phyloP scores from a whole-genome alignment of 139 green algal genomes.

The Zygnema circumcarinatum region DNA sequence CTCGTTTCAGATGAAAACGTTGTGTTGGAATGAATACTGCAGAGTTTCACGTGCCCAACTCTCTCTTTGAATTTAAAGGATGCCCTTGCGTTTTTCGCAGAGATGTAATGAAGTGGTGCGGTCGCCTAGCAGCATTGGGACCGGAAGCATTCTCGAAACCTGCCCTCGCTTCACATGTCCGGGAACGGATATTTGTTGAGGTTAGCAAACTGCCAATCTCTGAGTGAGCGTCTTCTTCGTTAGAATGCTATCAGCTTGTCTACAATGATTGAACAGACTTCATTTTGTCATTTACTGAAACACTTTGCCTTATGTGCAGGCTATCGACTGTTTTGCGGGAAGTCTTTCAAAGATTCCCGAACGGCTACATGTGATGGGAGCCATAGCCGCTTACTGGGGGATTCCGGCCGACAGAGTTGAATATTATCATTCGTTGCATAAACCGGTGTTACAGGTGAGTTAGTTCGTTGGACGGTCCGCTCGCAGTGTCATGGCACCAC shows the following conservation, averaged over 20 bases:
- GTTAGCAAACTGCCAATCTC: no score
- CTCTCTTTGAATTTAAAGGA: no score
- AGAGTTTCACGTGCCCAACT: no score
- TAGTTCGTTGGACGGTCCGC: background rate
- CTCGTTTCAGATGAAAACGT: no score
- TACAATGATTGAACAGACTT: no score
- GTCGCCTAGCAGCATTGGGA: conserved; percentile 54
- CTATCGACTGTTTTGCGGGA: conserved; percentile 70
- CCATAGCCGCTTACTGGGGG: conserved; percentile 31
- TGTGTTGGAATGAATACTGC: no score
- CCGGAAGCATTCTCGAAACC: conserved; percentile 6
- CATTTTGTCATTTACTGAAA: no score
- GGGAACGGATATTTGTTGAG: conserved; percentile 68
- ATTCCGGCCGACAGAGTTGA: conserved; percentile 31
- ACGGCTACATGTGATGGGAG: background rate
- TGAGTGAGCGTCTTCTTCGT: no score
- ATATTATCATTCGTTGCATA: conserved; percentile 54
- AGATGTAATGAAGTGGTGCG: conserved; percentile 86
- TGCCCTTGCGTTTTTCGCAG: no score
- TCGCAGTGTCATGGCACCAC: conserved; percentile 13
- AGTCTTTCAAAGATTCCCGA: conserved; percentile 25
- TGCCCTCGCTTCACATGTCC: conserved; percentile 1
- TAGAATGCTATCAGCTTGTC: no score
- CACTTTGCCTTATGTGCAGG: conserved; percentile 65
- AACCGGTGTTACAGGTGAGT: conserved; percentile 47